phyloP scores from a whole-genome alignment of 148 eudicot genomes.

The Vaccinium vitisidaea region DNA sequence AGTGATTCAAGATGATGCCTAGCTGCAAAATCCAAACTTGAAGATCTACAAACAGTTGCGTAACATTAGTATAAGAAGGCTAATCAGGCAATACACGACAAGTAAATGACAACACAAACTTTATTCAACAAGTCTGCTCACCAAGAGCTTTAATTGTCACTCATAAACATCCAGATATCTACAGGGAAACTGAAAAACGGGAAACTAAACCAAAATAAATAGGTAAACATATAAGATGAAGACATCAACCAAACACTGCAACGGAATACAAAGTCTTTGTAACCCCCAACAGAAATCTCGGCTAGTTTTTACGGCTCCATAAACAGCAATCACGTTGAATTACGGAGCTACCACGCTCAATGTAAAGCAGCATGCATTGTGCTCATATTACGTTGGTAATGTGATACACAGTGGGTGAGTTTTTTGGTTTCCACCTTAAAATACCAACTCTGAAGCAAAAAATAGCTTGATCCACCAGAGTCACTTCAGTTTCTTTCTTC shows the following conservation, averaged over 20 bases:
- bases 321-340: neutral
- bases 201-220: neutral
- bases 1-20: neutral
- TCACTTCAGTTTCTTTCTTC: neutral
- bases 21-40: neutral
- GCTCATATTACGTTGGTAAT: neutral
- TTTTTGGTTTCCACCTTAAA: neutral
- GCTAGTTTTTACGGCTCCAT: conserved; percentile 7
- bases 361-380: neutral
- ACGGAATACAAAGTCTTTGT: neutral
- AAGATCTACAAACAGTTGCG: neutral
- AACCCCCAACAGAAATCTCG: conserved; percentile 7
- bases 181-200: neutral
- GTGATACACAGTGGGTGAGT: conserved; percentile 1
- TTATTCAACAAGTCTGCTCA: neutral
- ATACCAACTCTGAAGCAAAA: neutral
- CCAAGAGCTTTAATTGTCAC: conserved; percentile 7
- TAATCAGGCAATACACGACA: neutral
- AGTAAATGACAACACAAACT: neutral
- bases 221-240: neutral
- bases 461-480: neutral
- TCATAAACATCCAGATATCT: neutral
- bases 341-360: neutral
- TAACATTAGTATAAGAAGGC: neutral
- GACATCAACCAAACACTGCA: neutral